phyloP scores from a whole-genome alignment of 768 basidiomycete species.

The Zangia roseola region DNA sequence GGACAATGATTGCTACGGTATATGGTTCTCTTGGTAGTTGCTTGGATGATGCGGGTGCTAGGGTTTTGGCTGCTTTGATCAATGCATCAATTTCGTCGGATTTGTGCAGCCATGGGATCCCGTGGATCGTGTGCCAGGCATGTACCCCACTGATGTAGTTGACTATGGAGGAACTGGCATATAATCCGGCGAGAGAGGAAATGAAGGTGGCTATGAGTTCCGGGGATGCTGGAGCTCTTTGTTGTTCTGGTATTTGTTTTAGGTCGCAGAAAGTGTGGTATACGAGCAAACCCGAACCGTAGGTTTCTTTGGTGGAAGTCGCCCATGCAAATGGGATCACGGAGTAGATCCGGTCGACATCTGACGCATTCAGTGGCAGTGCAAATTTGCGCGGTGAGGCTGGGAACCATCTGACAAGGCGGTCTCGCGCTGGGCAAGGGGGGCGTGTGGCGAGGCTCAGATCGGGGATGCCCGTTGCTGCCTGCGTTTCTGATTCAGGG shows the following conservation, averaged over 20 bases:
- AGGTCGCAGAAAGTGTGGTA: conserved; percentile 24
- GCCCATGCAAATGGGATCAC: neutral
- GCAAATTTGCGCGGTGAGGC: too few species aligned
- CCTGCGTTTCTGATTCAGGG: too few species aligned
- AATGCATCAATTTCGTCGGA: conserved; percentile 12
- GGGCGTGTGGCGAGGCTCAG: too few species aligned
- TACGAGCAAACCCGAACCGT: neutral
- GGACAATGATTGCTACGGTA: conserved; percentile 6
- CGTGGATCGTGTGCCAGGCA: conserved; percentile 31
- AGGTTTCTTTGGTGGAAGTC: neutral
- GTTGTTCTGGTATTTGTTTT: conserved; percentile 2
- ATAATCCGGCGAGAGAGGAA: neutral
- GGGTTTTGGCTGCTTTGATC: conserved; percentile 11
- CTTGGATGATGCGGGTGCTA: conserved; percentile 13
- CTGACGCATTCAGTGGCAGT: too few species aligned
- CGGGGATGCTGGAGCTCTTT: neutral
- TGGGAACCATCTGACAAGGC: too few species aligned
- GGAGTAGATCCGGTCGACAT: too few species aligned
- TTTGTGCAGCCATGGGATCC: conserved; percentile 14
- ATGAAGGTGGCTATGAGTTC: conserved; percentile 18
- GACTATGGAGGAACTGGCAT: conserved; percentile 6
- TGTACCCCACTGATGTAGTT: conserved; percentile 18
- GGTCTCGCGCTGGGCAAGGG: too few species aligned
- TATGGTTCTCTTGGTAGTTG: conserved; percentile 1
- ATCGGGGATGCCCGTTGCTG: too few species aligned